Evolutionary conservation across 768 basidiomycete species (phyloP).

Genomic region (Lentinula lateritia): DNA sequence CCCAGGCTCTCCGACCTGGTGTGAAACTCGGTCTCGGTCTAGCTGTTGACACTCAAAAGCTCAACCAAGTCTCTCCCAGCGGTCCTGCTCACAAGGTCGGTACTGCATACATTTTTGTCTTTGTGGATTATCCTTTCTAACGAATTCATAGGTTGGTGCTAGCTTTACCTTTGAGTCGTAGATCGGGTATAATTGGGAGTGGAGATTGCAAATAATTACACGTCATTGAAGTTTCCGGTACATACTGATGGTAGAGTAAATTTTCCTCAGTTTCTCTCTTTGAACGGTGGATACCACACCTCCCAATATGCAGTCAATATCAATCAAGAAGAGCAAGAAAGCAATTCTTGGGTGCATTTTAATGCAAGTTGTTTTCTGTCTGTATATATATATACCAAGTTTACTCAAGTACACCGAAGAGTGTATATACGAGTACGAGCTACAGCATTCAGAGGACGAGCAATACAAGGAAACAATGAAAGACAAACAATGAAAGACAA

Average conservation of each 20-base stretch:
- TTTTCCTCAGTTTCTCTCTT: too few species aligned
- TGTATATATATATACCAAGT: too few species aligned
- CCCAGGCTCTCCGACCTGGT: conserved; percentile 89
- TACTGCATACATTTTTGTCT: neutral
- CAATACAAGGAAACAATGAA: neutral
- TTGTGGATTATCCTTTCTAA: neutral
- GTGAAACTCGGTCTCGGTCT: conserved; percentile 92
- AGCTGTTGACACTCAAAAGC: conserved; percentile 88
- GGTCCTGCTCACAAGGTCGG: conserved; percentile 76
- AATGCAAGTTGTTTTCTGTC: too few species aligned
- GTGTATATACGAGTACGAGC: neutral
- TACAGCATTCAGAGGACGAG: neutral
- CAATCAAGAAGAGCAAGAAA: too few species aligned
- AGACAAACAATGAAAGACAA: neutral
- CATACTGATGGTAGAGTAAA: neutral
- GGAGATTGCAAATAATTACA: conserved; percentile 1
- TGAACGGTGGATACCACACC: too few species aligned
- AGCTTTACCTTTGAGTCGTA: conserved; percentile 71
- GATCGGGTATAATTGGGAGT: conserved; percentile 20
- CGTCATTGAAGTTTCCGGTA: neutral
- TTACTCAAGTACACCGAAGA: too few species aligned
- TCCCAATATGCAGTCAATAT: too few species aligned
- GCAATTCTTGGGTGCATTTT: too few species aligned
- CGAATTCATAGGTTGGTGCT: conserved; percentile 54
- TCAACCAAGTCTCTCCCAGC: conserved; percentile 63